Evolutionary conservation across 2,329 filamentous ascomycete species (phyloP).

Genomic region (Davidsoniella australis): DNA sequence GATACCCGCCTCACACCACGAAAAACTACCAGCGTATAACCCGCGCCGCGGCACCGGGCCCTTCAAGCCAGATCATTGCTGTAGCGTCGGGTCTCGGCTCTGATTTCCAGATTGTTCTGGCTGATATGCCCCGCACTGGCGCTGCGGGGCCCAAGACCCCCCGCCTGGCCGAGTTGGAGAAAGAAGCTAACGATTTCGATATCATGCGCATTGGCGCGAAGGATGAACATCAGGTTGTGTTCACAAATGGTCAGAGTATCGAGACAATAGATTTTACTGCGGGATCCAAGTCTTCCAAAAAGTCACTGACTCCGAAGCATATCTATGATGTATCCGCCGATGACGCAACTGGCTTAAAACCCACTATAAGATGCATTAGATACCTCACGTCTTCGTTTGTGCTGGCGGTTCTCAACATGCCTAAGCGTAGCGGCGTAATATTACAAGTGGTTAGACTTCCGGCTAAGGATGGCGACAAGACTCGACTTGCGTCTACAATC

Average conservation of each 20-base stretch:
- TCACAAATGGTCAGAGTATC: constrained; percentile 61
- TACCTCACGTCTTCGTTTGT: constrained; percentile 42
- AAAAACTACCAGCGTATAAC: constrained; percentile 43
- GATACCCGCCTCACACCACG: constrained; percentile 27
- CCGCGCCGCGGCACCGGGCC: constrained; percentile 34
- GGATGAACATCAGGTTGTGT: constrained; percentile 54
- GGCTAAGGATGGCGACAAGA: constrained; percentile 14
- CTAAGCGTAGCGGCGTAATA: constrained; percentile 38
- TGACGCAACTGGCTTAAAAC: constrained; percentile 25
- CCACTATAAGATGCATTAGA: constrained; percentile 39
- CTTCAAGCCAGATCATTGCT: constrained; percentile 50
- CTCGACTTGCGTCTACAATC: constrained; percentile 11
- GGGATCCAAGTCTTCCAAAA: constrained; percentile 17
- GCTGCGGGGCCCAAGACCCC: constrained; percentile 27
- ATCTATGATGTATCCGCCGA: constrained; percentile 40
- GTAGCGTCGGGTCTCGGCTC: constrained; percentile 64
- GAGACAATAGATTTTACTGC: constrained; percentile 45
- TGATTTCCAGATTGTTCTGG: constrained; percentile 63
- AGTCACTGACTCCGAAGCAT: constrained; percentile 22
- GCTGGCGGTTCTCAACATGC: constrained; percentile 39
- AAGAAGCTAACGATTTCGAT: constrained; percentile 52
- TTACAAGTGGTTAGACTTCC: constrained; percentile 40
- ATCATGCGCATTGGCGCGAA: constrained; percentile 41
- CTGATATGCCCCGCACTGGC: constrained; percentile 43
- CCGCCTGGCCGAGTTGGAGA: constrained; percentile 32